Percentiles rank a stretch among this genome's conserved stretches.
phyloP scores from a whole-genome alignment of 352 stramenopile genomes.

The Phytophthora fragariaefolia region DNA sequence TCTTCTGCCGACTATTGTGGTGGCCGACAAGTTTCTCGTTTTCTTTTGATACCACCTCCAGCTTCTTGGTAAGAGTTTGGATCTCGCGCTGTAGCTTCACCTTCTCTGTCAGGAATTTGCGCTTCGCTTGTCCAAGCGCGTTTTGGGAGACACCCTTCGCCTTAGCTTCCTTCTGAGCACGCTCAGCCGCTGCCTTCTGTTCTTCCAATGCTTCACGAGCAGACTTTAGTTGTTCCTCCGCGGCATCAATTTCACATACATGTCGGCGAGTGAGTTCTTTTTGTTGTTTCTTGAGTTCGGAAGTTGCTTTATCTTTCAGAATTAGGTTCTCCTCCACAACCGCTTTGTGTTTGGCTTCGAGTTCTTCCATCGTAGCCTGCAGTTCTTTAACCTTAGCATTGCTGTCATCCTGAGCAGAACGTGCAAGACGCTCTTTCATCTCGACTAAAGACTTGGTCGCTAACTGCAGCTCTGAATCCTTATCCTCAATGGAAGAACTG shows the following conservation, averaged over 20 bases:
- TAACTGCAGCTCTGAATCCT: constrained; percentile 34
- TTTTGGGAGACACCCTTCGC: constrained; percentile 38
- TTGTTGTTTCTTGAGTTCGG: constrained; percentile 35
- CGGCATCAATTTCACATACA: constrained; percentile 30
- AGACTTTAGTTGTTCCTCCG: constrained; percentile 28
- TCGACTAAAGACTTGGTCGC: constrained; percentile 22
- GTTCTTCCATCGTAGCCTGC: constrained; percentile 23
- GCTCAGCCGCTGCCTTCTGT: constrained; percentile 30
- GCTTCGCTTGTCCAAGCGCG: constrained; percentile 39
- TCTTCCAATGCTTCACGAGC: constrained; percentile 36
- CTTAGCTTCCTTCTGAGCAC: constrained; percentile 38
- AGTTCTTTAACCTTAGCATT: constrained; percentile 35
- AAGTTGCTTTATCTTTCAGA: constrained; percentile 28
- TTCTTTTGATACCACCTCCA: constrained; percentile 52
- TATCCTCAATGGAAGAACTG: constrained; percentile 21
- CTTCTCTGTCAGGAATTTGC: constrained; percentile 57
- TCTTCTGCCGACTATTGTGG: constrained; percentile 83
- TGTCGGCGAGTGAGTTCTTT: constrained; percentile 28
- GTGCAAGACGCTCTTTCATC: constrained; percentile 20
- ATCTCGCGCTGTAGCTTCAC: constrained; percentile 59
- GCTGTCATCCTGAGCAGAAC: constrained; percentile 16
- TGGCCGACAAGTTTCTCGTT: constrained; percentile 84
- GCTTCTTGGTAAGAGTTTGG: constrained; percentile 46
- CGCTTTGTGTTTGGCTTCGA: constrained; percentile 30
- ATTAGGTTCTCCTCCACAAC: constrained; percentile 36